A percentile compares a stretch with the other conserved stretches of the same genome.
These are phyloP conservation scores for Cordyceps fumosorosea DNA, from an alignment of 2,329 filamentous ascomycete species.

Conservation along the genomic window DNA sequence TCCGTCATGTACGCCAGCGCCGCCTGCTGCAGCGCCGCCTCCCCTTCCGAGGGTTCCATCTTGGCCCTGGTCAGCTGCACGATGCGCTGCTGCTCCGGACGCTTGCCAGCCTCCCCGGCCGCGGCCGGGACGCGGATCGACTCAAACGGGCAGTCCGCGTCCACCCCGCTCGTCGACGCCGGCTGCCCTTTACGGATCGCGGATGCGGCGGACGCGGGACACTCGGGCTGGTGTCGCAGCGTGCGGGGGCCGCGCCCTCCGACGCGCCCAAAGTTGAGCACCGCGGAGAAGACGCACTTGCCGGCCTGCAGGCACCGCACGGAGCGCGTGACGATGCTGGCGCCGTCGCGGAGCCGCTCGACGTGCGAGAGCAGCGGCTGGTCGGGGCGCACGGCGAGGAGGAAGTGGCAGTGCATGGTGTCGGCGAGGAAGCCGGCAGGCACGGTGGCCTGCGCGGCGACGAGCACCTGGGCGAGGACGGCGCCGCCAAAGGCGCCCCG, in stretches of 20 bases:
- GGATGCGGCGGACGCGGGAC: neutral
- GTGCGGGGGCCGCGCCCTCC: neutral
- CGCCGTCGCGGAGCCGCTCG: conserved; percentile 8
- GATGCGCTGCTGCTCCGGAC: conserved; percentile 4
- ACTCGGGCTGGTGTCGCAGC: conserved; percentile 8
- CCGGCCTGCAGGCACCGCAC: neutral
- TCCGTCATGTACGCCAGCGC: conserved; percentile 12
- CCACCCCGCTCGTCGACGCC: conserved; percentile 7
- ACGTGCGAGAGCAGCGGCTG: conserved; percentile 3
- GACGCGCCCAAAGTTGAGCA: conserved; percentile 3
- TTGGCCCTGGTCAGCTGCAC: conserved; percentile 5
- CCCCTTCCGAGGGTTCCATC: neutral
- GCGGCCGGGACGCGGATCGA: neutral
- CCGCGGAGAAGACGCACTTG: conserved; percentile 3
- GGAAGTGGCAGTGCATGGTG: conserved; percentile 13
- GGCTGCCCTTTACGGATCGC: neutral
- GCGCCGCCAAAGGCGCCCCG: conserved; percentile 10
- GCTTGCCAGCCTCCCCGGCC: neutral
- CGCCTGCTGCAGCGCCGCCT: neutral
- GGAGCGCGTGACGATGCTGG: conserved; percentile 6
- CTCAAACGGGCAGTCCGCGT: conserved; percentile 9
- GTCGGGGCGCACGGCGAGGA: conserved; percentile 4
- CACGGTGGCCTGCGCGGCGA: conserved; percentile 5
- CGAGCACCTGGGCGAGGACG: neutral
- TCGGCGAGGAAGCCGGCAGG: conserved; percentile 2